phyloP scores from a whole-genome alignment of 192 early-diverging fungal genomes.

The Piromyces sp. region DNA sequence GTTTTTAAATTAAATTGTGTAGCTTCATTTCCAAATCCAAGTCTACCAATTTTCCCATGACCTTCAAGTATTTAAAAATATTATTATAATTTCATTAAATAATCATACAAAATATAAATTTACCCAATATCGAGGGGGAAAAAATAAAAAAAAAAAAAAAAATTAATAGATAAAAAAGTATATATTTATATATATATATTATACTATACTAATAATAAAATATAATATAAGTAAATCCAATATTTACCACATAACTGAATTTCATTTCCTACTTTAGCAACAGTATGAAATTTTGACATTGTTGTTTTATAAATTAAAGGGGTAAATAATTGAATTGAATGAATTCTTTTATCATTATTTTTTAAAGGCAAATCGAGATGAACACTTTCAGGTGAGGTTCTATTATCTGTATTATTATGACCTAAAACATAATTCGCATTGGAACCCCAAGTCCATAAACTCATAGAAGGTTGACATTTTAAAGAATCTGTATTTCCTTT shows the following conservation, averaged over 20 bases:
- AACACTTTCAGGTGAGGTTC: constrained; percentile 43
- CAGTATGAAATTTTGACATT: constrained; percentile 56
- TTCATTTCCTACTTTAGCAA: constrained; percentile 4
- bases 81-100: background rate
- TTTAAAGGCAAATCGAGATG: constrained; percentile 14
- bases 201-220: background rate
- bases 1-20: background rate
- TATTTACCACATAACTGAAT: background rate
- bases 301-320: constrained; percentile 14
- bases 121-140: too few relatives aligned
- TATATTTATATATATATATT: background rate
- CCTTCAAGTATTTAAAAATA: too few relatives aligned
- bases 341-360: constrained; percentile 6
- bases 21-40: background rate
- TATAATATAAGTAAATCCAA: too few relatives aligned
- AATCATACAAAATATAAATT: too few relatives aligned
- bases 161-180: too few relatives aligned
- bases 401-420: constrained; percentile 42
- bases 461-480: background rate
- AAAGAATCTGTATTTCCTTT: background rate
- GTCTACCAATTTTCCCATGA: background rate
- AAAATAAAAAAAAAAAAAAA: too few relatives aligned
- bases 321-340: constrained; percentile 5
- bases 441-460: constrained; percentile 54
- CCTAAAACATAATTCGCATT: constrained; percentile 53